Evolutionary conservation across 1,139 yeast species (phyloP), one percentile per base, ranked within the genome.

Genomic region (Yamadazyma atmosphaerica): DNA sequence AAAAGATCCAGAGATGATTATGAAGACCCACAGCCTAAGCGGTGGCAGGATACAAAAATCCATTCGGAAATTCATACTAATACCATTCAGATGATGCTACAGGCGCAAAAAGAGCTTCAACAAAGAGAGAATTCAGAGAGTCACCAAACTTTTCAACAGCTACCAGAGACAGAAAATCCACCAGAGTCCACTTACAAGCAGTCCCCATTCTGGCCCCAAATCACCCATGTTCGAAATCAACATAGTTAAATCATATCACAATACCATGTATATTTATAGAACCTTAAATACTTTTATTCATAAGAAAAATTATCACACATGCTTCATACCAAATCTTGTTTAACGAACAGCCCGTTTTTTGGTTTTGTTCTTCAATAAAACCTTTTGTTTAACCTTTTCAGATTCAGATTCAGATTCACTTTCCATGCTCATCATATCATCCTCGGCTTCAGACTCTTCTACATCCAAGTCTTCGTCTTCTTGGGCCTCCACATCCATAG

Each of bases 351-450:
- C 45, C 56, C 63, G 69, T 63, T 80, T 81, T 72, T 81, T 86
- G 79, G 84, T 83, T 72, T 81, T 86, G 79, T 84, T 83, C 62
- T 79, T 82, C 61, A 89, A 77, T 56, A 87, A 68, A 39, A 89
- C 82, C 81, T 86, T 83, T 63, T 83, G 86, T 60, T 80, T 80
- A 51, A 74, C 74, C 46, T 63, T 62, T 58, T 71, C 74, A 31
- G 50, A 49, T 40, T 47, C 52, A 46, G 55, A 62, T 46, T 63
- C 77, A 44, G 65, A 72, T 40, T 68, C 74, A 38, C 59, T 68
- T 23, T 67, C 72, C 39, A 37, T 37, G 32, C 57, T 43, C 49
- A 61, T 70, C 44, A 59, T 63, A 44, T 68, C n/a, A n/a, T n/a
- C 79, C 55, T 68, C 41, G 22, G 46, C 51, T 46, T 56, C 64